phyloP scores from a whole-genome alignment of 192 early-diverging fungal genomes.

The Coemansia pectinata region DNA sequence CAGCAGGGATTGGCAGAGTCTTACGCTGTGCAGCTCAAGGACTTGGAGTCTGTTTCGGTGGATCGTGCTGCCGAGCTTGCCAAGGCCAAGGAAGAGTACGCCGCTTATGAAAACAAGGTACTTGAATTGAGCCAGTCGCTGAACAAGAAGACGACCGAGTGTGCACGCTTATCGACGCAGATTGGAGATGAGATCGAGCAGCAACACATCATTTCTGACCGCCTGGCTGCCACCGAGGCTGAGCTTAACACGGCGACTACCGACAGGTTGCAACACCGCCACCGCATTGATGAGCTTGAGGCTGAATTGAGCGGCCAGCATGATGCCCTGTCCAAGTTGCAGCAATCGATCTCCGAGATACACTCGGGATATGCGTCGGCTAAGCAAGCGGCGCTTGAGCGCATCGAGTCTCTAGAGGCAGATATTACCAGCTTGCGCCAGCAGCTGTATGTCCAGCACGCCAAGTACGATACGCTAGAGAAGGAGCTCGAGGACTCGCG shows the following conservation, averaged over 20 bases:
- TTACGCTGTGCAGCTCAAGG: background rate
- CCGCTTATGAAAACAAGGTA: background rate
- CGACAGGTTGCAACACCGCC: background rate
- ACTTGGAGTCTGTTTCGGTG: background rate
- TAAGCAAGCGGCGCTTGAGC: background rate
- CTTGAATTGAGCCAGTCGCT: constrained; percentile 5
- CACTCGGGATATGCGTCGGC: background rate
- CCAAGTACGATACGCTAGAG: background rate
- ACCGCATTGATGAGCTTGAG: constrained; percentile 9
- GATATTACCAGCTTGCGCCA: background rate
- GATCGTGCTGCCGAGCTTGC: background rate
- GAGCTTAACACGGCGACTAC: background rate
- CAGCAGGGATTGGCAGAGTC: background rate
- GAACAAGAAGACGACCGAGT: background rate
- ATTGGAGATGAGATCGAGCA: background rate
- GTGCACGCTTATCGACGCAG: background rate
- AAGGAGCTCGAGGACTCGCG: background rate
- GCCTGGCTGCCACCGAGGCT: background rate
- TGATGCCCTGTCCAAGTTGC: background rate
- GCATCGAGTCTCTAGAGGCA: background rate
- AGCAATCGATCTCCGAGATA: background rate
- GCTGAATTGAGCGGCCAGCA: background rate
- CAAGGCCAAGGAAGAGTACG: background rate
- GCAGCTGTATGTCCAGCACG: background rate
- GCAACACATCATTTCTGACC: background rate